Evolutionary conservation across 2,329 filamentous ascomycete species (phyloP).

Genomic region (Fusarium sarcochroum): DNA sequence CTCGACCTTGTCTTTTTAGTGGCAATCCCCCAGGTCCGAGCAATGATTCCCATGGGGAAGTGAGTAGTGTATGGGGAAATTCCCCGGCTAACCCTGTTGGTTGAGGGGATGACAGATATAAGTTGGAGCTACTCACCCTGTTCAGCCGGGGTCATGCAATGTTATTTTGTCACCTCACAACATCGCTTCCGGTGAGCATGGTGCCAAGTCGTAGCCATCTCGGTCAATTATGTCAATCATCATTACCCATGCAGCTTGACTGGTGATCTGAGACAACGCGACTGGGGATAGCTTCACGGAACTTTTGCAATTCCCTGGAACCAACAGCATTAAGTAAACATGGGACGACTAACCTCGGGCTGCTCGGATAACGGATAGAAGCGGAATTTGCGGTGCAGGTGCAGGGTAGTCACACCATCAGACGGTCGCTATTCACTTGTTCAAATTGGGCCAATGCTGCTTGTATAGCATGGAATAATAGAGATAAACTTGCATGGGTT

Average conservation of each 20-base stretch:
- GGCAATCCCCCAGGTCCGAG: constrained; percentile 26
- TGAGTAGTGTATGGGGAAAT: constrained; percentile 21
- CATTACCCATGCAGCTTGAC: neutral
- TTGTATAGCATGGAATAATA: too few relatives aligned
- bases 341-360: constrained; percentile 22
- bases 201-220: constrained; percentile 20
- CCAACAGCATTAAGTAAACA: constrained; percentile 6
- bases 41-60: constrained; percentile 32
- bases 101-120: neutral
- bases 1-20: constrained; percentile 12
- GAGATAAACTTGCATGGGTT: neutral
- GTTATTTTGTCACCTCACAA: neutral
- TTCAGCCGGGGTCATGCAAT: rapidly evolving
- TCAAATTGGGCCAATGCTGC: neutral
- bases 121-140: rapidly evolving
- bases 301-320: neutral
- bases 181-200: neutral
- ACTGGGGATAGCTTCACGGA: constrained; percentile 22
- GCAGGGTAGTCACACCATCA: neutral
- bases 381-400: neutral
- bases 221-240: constrained; percentile 31
- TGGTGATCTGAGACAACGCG: neutral
- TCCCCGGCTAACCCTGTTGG: constrained; percentile 16
- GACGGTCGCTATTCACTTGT: neutral
- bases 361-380: constrained; percentile 13